Evolutionary conservation across 2,329 filamentous ascomycete species (phyloP).

Genomic region (Penicillium sp.): DNA sequence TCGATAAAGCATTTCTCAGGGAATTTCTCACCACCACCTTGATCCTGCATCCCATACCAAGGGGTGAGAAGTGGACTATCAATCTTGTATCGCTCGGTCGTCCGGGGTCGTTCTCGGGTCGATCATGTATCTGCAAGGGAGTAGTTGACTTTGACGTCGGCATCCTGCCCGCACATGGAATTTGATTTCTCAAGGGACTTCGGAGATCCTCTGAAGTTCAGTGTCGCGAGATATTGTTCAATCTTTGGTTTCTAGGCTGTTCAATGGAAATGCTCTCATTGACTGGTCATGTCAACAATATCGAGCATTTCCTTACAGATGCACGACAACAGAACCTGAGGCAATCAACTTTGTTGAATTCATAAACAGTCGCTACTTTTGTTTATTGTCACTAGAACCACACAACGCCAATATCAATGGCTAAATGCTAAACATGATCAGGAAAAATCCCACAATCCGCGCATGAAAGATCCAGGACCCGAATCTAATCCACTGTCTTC

Average conservation of each 20-base stretch:
- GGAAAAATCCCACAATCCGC: conserved; percentile 37
- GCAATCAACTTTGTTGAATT: too few species aligned
- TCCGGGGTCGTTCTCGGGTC: background rate
- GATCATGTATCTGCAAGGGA: conserved; percentile 12
- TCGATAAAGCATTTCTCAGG: conserved; percentile 2
- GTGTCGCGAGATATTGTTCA: too few species aligned
- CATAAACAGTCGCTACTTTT: too few species aligned
- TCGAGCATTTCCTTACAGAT: too few species aligned
- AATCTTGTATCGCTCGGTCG: background rate
- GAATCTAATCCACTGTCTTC: conserved; percentile 39
- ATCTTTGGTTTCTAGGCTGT: too few species aligned
- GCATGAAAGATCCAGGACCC: conserved; percentile 33
- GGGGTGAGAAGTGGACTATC: conserved; percentile 8
- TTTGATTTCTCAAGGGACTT: background rate
- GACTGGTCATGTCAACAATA: too few species aligned
- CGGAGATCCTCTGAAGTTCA: too few species aligned
- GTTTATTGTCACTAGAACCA: too few species aligned
- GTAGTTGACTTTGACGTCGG: background rate
- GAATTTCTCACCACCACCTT: conserved; percentile 7
- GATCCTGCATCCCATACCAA: conserved; percentile 15
- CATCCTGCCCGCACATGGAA: background rate
- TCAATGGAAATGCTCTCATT: too few species aligned
- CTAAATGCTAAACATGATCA: background rate
- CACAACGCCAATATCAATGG: too few species aligned
- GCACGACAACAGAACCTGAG: too few species aligned